Conservation (phyloP, 164 flowering plant species). For the Vitis rotundifolia region DNA sequence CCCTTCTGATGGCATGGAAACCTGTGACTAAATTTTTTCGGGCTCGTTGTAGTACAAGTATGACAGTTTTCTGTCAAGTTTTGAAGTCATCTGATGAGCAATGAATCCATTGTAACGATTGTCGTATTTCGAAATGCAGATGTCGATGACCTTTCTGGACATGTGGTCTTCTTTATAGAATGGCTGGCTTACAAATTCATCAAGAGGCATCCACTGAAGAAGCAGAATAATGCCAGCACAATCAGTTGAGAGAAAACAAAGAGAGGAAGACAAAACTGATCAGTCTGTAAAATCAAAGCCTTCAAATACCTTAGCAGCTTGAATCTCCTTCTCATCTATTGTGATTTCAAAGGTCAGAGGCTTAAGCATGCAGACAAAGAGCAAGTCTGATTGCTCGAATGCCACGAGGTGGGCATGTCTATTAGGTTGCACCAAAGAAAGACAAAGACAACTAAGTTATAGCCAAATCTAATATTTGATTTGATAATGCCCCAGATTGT, state of each 20-base stretch:
- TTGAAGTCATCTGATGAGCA: slow-evolving; percentile 48
- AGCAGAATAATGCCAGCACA: background rate
- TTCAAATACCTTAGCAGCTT: slow-evolving; percentile 55
- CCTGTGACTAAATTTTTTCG: background rate
- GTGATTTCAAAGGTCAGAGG: slow-evolving; percentile 52
- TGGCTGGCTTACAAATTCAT: slow-evolving; percentile 46
- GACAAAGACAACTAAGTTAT: background rate
- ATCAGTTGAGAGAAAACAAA: background rate
- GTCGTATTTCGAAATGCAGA: slow-evolving; percentile 43
- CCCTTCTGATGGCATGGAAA: background rate
- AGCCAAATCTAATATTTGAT: background rate
- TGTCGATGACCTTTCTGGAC: slow-evolving; percentile 44
- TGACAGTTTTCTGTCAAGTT: slow-evolving; percentile 55
- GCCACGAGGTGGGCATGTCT: slow-evolving; percentile 65
- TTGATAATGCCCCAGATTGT: background rate
- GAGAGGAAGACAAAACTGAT: background rate
- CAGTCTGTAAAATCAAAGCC: no score
- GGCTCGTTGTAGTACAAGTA: slow-evolving; percentile 41
- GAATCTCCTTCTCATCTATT: slow-evolving; percentile 58
- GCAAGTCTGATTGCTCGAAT: slow-evolving; percentile 68
- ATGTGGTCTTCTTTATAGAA: slow-evolving; percentile 54
- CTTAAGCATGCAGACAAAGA: slow-evolving; percentile 70
- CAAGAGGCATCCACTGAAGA: slow-evolving; percentile 61
- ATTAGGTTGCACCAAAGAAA: background rate
- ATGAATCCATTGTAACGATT: slow-evolving; percentile 40